Evolutionary conservation across 2,329 filamentous ascomycete genomes (phyloP), one percentile per base, ranked within the genome.

Genomic region (Trichoderma polysporum): DNA sequence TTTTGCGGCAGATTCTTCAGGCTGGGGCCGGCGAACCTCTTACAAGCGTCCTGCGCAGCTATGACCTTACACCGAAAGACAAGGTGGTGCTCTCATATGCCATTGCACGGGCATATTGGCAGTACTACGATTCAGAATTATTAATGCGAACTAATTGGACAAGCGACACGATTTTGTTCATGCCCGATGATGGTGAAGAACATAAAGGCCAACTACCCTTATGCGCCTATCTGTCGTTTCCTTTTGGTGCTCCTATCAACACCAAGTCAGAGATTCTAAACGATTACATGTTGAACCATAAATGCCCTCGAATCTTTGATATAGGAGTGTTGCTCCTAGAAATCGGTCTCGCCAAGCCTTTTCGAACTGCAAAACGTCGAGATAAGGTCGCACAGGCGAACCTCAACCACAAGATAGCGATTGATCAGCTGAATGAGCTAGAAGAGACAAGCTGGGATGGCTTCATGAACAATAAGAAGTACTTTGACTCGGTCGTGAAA

Each of bases 51-150:
- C 19, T 57, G 8, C 33, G 19, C n/a, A 19, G 15, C 4, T 70
- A 68, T 39, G 22, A 5, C 2, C 52, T 70, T 5, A 69, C 47
- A 12, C 45, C 60, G 7, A 58, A 33, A 50, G 69, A 70, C 15
- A 70, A 68, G 17, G 19, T 70, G 7, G 41, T 66, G 12, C 50
- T 71, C 7, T 60, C 69, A 1, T 53, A 69, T 35, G 33, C 62
- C 8, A 50, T 71, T 27, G 58, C 69, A 6, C 53, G 41, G 10
- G 67, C 69, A 2, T 68, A 61, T n/a, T 68, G 66, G 59, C 65
- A 70, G 15, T 70, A 66, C 27, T 71, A 71, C 15, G 60, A 70
- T 35, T 70, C 70, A n/a, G 61, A 69, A 1, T 49, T 66, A 1
- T 49, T 66, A 22, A 69, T 70, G 69, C 33, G 61, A 1, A 47